Evolutionary conservation across 2,329 filamentous ascomycete genomes (phyloP).

Genomic region (Arthroderma uncinatum): DNA sequence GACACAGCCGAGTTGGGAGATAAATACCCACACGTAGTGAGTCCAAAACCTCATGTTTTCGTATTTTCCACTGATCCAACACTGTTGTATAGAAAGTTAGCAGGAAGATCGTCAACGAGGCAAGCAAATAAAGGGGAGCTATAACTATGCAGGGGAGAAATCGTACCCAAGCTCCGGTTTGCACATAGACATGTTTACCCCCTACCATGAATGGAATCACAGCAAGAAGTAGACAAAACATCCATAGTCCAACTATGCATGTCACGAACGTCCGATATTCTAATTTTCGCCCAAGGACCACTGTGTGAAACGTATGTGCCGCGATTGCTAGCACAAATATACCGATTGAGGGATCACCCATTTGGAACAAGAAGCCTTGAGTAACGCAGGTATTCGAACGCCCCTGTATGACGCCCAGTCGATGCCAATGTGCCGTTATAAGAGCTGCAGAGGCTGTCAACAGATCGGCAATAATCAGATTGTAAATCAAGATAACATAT

Average conservation of each 20-base stretch:
- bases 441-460: conserved; percentile 41
- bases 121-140: background rate
- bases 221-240: conserved; percentile 35
- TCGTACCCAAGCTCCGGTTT: conserved; percentile 42
- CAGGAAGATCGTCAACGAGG: background rate
- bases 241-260: conserved; percentile 37
- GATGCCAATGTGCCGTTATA: conserved; percentile 39
- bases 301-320: conserved; percentile 41
- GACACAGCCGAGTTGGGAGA: conserved; percentile 16
- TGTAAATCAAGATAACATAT: conserved; percentile 44
- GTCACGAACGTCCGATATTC: conserved; percentile 35
- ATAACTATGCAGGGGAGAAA: background rate
- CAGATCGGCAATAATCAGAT: conserved; percentile 42
- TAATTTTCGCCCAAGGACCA: conserved; percentile 38
- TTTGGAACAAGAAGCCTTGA: conserved; percentile 42
- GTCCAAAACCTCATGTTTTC: conserved; percentile 38
- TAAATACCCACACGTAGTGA: conserved; percentile 45
- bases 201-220: conserved; percentile 36
- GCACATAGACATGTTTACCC: conserved; percentile 34
- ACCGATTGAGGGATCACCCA: conserved; percentile 41
- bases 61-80: conserved; percentile 37
- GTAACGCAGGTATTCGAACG: conserved; percentile 38
- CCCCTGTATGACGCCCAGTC: conserved; percentile 34
- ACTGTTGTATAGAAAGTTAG: conserved; percentile 26
- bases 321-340: conserved; percentile 45